Conservation (phyloP, 1,284 basidiomycete species). For the Paramarasmius palmivorus region DNA sequence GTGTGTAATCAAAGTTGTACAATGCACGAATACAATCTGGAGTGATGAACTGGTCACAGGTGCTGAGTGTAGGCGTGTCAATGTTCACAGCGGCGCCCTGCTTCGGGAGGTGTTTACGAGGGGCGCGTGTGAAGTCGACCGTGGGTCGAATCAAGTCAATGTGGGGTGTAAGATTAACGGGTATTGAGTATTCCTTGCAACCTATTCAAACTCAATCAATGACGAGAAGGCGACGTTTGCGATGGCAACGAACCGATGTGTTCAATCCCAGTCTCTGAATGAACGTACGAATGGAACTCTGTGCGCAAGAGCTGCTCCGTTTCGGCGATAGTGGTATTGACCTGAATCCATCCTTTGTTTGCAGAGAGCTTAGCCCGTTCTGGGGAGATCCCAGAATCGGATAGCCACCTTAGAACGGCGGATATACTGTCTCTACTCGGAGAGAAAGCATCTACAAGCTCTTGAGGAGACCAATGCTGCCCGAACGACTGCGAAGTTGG, state of each 20-base stretch:
- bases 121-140: slow-evolving; percentile 37
- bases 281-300: slow-evolving; percentile 48
- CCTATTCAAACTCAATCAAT: slow-evolving; percentile 25
- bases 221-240: background rate
- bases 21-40: slow-evolving; percentile 46
- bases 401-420: slow-evolving; percentile 34
- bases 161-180: slow-evolving; percentile 38
- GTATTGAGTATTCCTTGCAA: slow-evolving; percentile 47
- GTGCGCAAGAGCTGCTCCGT: slow-evolving; percentile 46
- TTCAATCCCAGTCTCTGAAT: slow-evolving; percentile 32
- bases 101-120: slow-evolving; percentile 36
- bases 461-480: slow-evolving; percentile 34
- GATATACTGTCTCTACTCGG: slow-evolving; percentile 21
- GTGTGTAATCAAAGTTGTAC: slow-evolving; percentile 45
- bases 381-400: slow-evolving; percentile 36
- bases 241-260: slow-evolving; percentile 25
- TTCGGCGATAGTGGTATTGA: slow-evolving; percentile 44
- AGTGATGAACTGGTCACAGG: slow-evolving; percentile 46
- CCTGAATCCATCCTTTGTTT: slow-evolving; percentile 46
- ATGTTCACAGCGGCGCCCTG: slow-evolving; percentile 22
- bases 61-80: slow-evolving; percentile 24
- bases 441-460: slow-evolving; percentile 36
- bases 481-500: slow-evolving; percentile 37
- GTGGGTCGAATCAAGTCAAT: slow-evolving; percentile 49
- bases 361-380: slow-evolving; percentile 36